phyloP scores from a whole-genome alignment of 1,284 basidiomycete species.

The Termitomyces sp. region DNA sequence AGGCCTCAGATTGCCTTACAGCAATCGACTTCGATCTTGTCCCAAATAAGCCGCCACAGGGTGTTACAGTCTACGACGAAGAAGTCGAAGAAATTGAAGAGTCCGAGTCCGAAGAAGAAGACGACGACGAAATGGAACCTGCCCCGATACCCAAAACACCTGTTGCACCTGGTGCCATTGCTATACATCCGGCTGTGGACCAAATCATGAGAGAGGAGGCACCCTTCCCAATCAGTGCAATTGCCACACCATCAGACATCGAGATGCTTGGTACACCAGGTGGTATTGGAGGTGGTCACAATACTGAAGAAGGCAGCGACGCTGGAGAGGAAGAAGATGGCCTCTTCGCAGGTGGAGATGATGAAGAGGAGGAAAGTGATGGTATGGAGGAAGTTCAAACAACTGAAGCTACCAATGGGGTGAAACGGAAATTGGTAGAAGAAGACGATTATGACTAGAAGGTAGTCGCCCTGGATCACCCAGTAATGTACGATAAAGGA shows the following conservation, averaged over 20 bases:
- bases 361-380: conserved; percentile 69
- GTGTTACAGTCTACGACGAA: conserved; percentile 69
- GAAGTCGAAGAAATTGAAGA: conserved; percentile 76
- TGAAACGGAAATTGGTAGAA: conserved; percentile 75
- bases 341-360: conserved; percentile 68
- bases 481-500: conserved; percentile 7
- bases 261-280: conserved; percentile 54
- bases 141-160: conserved; percentile 20
- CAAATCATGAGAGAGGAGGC: conserved; percentile 34
- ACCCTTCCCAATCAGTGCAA: conserved; percentile 50
- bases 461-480: not conserved
- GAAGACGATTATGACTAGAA: conserved; percentile 78
- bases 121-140: conserved; percentile 54
- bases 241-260: conserved; percentile 60
- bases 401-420: conserved; percentile 43
- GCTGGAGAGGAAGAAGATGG: conserved; percentile 50
- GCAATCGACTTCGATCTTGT: conserved; percentile 91
- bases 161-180: conserved; percentile 17
- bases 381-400: conserved; percentile 72
- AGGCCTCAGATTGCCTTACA: conserved; percentile 78
- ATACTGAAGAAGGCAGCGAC: conserved; percentile 60
- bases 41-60: conserved; percentile 79
- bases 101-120: conserved; percentile 53
- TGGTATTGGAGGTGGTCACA: conserved; percentile 30
- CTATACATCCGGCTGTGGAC: conserved; percentile 25